phyloP scores from a whole-genome alignment of 2,329 filamentous ascomycete genomes.

The Trichoderma lentiforme region DNA sequence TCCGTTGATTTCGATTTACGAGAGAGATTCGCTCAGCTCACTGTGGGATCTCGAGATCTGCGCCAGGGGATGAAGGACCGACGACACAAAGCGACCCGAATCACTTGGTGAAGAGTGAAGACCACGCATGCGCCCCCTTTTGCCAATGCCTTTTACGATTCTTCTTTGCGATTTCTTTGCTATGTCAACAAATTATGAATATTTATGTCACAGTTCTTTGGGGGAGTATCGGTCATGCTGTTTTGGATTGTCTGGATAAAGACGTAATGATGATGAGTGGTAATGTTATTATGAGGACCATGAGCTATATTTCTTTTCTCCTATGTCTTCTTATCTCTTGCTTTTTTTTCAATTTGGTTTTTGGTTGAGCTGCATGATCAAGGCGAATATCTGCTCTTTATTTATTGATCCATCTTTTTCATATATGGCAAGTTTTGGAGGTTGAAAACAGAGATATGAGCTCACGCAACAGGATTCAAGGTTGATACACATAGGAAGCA shows the following conservation, averaged over 20 bases:
- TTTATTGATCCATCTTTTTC: not conserved
- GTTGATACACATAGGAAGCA: not conserved
- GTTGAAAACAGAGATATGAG: not conserved
- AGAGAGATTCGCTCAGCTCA: constrained; percentile 46
- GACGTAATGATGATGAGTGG: not conserved
- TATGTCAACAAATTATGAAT: not conserved
- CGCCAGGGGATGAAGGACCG: constrained; percentile 44
- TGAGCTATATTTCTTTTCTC: not conserved
- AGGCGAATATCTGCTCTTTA: not conserved
- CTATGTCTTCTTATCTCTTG: not conserved
- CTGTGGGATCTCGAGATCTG: constrained; percentile 54
- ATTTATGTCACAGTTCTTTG: not conserved
- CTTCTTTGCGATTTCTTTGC: not conserved
- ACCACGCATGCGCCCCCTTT: not conserved
- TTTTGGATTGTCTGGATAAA: not conserved
- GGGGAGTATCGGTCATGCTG: not conserved
- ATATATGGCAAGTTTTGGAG: not conserved
- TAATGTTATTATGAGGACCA: not conserved
- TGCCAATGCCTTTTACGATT: not conserved
- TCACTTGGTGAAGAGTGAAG: constrained; percentile 49
- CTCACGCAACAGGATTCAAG: not conserved
- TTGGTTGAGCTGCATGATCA: not conserved
- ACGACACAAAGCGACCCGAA: constrained; percentile 44
- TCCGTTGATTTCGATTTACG: constrained; percentile 56
- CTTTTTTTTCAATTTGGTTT: not conserved